A percentile compares a stretch with the other conserved stretches of the same genome.
phyloP scores from a whole-genome alignment of 257 asterid species.

The Leptodermis oblonga region DNA sequence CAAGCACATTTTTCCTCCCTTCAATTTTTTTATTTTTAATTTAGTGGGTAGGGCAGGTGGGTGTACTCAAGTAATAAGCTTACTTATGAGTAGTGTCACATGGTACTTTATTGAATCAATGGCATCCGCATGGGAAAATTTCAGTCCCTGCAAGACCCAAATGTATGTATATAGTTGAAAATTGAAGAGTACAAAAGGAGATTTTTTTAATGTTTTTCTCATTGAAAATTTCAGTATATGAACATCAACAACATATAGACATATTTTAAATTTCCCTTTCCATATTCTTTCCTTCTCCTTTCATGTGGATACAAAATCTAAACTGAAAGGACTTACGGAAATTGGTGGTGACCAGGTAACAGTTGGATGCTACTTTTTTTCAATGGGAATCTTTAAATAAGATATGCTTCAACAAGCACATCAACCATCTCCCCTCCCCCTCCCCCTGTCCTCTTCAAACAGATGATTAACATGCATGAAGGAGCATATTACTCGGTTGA shows the following conservation, averaged over 20 bases:
- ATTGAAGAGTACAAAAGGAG: conserved; percentile 27
- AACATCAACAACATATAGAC: no score
- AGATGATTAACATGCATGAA: not conserved
- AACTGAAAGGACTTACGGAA: not conserved
- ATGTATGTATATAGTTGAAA: conserved; percentile 65
- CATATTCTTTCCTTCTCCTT: not conserved
- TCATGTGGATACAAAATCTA: no score
- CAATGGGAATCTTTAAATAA: not conserved
- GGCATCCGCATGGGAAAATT: conserved; percentile 52
- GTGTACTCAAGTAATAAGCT: conserved; percentile 64
- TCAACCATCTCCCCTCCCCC: not conserved
- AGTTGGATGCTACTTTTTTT: not conserved
- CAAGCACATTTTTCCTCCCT: conserved; percentile 24
- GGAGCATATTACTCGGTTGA: not conserved
- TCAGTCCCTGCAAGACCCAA: conserved; percentile 81
- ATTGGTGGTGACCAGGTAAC: not conserved
- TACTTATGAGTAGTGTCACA: conserved; percentile 73
- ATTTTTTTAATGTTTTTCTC: not conserved
- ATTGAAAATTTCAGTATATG: not conserved
- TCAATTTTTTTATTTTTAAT: conserved; percentile 21
- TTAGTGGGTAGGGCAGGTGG: conserved; percentile 30
- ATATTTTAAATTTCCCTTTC: no score
- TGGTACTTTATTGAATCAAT: conserved; percentile 56
- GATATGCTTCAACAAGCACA: not conserved
- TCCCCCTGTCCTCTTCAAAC: not conserved